Evolutionary conservation across 495 filamentous ascomycete genomes (phyloP).

Genomic region (Bryoglossum gracile): DNA sequence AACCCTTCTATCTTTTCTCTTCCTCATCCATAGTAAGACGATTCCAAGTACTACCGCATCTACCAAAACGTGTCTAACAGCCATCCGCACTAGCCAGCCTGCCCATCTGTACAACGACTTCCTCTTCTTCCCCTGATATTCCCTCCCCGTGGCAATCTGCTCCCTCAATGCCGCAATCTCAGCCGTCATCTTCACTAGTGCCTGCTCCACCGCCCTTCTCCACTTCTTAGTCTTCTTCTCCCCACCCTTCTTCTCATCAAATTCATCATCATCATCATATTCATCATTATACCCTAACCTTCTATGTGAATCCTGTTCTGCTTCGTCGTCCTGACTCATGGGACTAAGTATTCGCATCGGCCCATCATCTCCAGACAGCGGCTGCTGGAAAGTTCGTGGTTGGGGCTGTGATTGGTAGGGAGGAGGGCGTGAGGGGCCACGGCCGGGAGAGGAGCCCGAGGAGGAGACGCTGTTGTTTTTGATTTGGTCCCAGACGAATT

Average conservation of each 20-base stretch:
- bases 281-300: constrained; percentile 32
- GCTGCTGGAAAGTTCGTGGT: constrained; percentile 37
- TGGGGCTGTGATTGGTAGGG: constrained; percentile 22
- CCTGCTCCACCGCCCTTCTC: constrained; percentile 77
- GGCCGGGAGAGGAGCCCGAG: constrained; percentile 41
- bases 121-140: constrained; percentile 46
- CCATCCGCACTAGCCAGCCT: constrained; percentile 60
- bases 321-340: constrained; percentile 71
- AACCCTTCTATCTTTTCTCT: constrained; percentile 65
- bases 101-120: constrained; percentile 60
- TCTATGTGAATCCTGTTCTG: constrained; percentile 37
- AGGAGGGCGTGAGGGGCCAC: constrained; percentile 1
- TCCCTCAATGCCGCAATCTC: constrained; percentile 92
- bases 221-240: constrained; percentile 50
- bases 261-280: constrained; percentile 37
- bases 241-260: constrained; percentile 29
- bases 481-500: constrained; percentile 98
- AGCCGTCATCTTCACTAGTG: constrained; percentile 81
- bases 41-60: constrained; percentile 64
- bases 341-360: constrained; percentile 68
- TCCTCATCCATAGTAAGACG: constrained; percentile 71
- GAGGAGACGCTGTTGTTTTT: constrained; percentile 70
- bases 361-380: constrained; percentile 40
- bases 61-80: constrained; percentile 64
- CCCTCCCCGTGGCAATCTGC: constrained; percentile 66